These are phyloP conservation scores for Mariannaea sp. DNA, from an alignment of 2,329 filamentous ascomycete genomes.

Conservation along the genomic window DNA sequence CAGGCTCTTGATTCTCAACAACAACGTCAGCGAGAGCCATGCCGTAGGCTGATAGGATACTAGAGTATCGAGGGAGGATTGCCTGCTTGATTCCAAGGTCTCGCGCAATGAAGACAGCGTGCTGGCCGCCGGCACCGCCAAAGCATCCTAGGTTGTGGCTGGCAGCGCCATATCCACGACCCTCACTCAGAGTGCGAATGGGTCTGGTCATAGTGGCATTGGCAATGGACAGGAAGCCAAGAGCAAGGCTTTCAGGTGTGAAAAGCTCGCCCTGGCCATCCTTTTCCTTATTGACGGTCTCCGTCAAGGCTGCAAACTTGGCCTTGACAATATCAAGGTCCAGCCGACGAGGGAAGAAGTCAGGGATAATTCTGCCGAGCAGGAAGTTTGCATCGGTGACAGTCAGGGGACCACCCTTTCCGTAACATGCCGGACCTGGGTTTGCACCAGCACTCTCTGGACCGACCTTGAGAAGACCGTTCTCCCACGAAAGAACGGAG, in stretches of 20 bases:
- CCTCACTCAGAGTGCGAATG: slow-evolving; percentile 51
- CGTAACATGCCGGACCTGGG: slow-evolving; percentile 73
- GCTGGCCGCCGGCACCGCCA: slow-evolving; percentile 49
- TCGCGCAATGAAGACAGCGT: slow-evolving; percentile 49
- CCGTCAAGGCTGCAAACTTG: slow-evolving; percentile 50
- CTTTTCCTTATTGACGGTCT: slow-evolving; percentile 32
- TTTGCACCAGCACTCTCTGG: slow-evolving; percentile 74
- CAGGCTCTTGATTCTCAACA: slow-evolving; percentile 47
- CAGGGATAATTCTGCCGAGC: slow-evolving; percentile 63
- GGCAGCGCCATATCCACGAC: slow-evolving; percentile 34
- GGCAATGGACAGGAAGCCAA: slow-evolving; percentile 75
- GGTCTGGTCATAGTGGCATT: slow-evolving; percentile 77
- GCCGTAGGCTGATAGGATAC: slow-evolving; percentile 52
- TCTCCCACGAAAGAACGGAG: slow-evolving; percentile 65
- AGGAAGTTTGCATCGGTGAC: slow-evolving; percentile 76
- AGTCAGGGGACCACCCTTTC: slow-evolving; percentile 71
- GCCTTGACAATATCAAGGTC: slow-evolving; percentile 46
- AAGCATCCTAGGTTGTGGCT: slow-evolving; percentile 37
- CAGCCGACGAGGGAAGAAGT: slow-evolving; percentile 62
- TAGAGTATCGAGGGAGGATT: slow-evolving; percentile 52
- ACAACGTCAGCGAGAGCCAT: slow-evolving; percentile 53
- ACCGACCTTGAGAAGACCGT: slow-evolving; percentile 73
- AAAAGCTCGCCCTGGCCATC: slow-evolving; percentile 23
- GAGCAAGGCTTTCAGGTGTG: slow-evolving; percentile 50
- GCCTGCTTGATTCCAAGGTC: slow-evolving; percentile 50